Evolutionary conservation across 2,329 filamentous ascomycete species (phyloP), one percentile per base, ranked within the genome.

Genomic region (Geosmithia putterillii): DNA sequence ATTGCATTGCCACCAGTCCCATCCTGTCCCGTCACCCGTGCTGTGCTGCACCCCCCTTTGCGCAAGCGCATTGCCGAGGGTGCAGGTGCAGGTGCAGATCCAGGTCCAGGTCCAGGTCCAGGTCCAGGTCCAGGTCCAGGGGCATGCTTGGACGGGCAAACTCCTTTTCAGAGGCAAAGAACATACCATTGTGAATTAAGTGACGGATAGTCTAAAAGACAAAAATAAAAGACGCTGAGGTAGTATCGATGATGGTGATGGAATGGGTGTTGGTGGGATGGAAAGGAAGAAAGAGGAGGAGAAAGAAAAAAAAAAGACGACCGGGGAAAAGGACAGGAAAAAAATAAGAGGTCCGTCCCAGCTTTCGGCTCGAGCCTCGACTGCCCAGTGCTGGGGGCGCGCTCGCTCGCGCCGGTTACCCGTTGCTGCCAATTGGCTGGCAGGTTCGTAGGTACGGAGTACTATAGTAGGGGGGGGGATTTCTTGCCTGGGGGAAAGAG

Each of bases 111-210:
- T n/a, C n/a, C n/a, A n/a, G n/a, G n/a, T n/a, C n/a, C n/a, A n/a
- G n/a, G n/a, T n/a, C n/a, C n/a, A n/a, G n/a, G n/a, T n/a, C n/a
- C n/a, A n/a, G n/a, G n/a, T n/a, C n/a, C n/a, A n/a, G n/a, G n/a
- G n/a, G n/a, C n/a, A n/a, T n/a, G n/a, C n/a, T n/a, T n/a, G n/a
- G n/a, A n/a, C n/a, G n/a, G n/a, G n/a, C n/a, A n/a, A n/a, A n/a
- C n/a, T n/a, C n/a, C n/a, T n/a, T n/a, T n/a, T n/a, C n/a, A 25
- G 10, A 25, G 23, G 10, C 10, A 10, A 10, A 25, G 15, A 6
- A 32, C 49, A 41, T 47, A 51, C 49, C 49, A 51, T 51, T 48
- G 35, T 46, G 42, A 43, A 22, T 44, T 14, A 23, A 36, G 15
- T 41, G 34, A 42, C 23, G 4, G 10, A 25, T 4, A 19, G n/a